These are phyloP conservation scores for Fusarium scirpi DNA, from an alignment of 2,329 filamentous ascomycete species.

Conservation along the genomic window DNA sequence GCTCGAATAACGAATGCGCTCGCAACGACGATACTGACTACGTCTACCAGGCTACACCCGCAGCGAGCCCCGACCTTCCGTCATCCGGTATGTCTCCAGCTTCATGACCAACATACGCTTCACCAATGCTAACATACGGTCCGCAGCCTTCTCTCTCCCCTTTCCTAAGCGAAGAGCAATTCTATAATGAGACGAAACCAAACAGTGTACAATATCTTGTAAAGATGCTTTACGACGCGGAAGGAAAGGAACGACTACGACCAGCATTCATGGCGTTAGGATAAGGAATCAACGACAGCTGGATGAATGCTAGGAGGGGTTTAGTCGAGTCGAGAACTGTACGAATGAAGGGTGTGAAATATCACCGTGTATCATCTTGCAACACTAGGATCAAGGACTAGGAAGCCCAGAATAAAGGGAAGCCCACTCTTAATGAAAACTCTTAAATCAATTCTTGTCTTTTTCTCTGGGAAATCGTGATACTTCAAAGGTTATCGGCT, in stretches of 20 bases:
- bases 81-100: constrained; percentile 63
- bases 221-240: constrained; percentile 16
- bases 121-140: constrained; percentile 35
- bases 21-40: constrained; percentile 45
- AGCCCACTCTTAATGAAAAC: constrained; percentile 43
- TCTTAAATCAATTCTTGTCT: neutral
- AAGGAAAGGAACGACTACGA: constrained; percentile 18
- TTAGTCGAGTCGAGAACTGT: constrained; percentile 28
- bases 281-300: constrained; percentile 34
- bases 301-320: constrained; percentile 34
- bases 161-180: constrained; percentile 61
- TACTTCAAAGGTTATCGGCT: neutral
- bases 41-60: constrained; percentile 81
- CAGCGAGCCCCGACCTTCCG: constrained; percentile 88
- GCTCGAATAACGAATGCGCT: constrained; percentile 39
- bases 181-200: constrained; percentile 20
- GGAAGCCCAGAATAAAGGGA: constrained; percentile 25
- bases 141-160: constrained; percentile 71
- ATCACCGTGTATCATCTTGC: constrained; percentile 44
- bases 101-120: neutral
- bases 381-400: constrained; percentile 24
- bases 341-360: constrained; percentile 33
- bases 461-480: neutral
- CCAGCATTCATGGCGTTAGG: constrained; percentile 47
- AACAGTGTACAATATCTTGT: constrained; percentile 46